Percentiles rank a stretch among this genome's conserved stretches.
These are phyloP conservation scores for Paraphoma sp. DNA, from an alignment of 2,329 filamentous ascomycete genomes.

Conservation along the genomic window DNA sequence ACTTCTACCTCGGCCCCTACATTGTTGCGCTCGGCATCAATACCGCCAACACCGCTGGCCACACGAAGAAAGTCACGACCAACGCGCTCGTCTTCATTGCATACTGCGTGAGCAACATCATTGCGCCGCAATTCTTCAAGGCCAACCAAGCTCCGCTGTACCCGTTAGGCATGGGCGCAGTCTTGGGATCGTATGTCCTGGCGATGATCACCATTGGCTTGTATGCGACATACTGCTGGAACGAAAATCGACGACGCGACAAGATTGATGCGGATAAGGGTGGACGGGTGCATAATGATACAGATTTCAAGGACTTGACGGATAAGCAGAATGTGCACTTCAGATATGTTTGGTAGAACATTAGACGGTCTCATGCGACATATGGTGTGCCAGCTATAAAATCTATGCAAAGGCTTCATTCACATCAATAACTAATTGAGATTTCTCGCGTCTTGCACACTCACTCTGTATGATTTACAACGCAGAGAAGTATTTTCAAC, in stretches of 20 bases:
- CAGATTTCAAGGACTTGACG: conserved; percentile 45
- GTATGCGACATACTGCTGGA: conserved; percentile 38
- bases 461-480: too few relatives aligned
- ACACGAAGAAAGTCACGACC: conserved; percentile 47
- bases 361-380: too few relatives aligned
- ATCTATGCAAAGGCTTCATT: too few relatives aligned
- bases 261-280: conserved; percentile 17
- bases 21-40: conserved; percentile 19
- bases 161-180: conserved; percentile 36
- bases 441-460: too few relatives aligned
- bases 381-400: too few relatives aligned
- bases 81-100: conserved; percentile 48
- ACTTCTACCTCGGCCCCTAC: conserved; percentile 25
- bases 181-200: conserved; percentile 19
- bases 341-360: conserved; percentile 18
- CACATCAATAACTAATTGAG: too few relatives aligned
- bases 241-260: conserved; percentile 38
- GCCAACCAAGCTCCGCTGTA: conserved; percentile 43
- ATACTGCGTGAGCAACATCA: conserved; percentile 50
- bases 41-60: conserved; percentile 31
- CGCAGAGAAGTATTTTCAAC: too few relatives aligned
- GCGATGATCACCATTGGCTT: conserved; percentile 36
- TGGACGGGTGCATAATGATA: conserved; percentile 24
- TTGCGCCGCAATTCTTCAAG: conserved; percentile 51
- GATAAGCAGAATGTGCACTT: conserved; percentile 43